These are phyloP conservation scores for Pythium apleroticum DNA, from an alignment of 352 stramenopile genomes.

Conservation along the genomic window DNA sequence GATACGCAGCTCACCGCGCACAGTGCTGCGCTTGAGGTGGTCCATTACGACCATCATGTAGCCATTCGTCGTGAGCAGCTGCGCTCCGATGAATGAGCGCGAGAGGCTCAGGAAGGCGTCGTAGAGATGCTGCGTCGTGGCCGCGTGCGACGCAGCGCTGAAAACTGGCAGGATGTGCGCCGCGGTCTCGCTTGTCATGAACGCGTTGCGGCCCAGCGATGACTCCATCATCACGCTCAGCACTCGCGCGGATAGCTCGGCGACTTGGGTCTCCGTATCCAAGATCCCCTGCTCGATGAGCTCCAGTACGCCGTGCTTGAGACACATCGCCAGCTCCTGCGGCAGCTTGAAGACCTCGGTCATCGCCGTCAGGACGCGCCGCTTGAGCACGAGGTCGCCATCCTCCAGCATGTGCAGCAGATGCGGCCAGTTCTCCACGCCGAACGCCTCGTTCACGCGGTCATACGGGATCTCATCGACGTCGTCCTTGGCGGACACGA, in stretches of 20 bases:
- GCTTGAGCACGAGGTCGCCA: constrained; percentile 47
- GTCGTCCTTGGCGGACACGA: constrained; percentile 51
- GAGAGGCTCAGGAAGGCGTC: constrained; percentile 46
- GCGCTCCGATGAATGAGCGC: constrained; percentile 44
- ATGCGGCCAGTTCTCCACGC: constrained; percentile 67
- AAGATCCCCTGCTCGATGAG: constrained; percentile 49
- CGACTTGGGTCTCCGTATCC: constrained; percentile 38
- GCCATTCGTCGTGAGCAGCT: constrained; percentile 41
- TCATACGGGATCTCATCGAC: constrained; percentile 57
- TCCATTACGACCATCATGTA: constrained; percentile 56
- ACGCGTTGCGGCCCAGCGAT: constrained; percentile 35
- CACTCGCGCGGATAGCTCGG: constrained; percentile 49
- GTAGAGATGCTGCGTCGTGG: constrained; percentile 49
- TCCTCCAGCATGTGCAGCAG: constrained; percentile 59
- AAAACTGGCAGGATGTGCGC: constrained; percentile 51
- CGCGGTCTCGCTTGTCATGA: constrained; percentile 43
- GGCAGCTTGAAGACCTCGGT: constrained; percentile 55
- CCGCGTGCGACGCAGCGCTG: constrained; percentile 24
- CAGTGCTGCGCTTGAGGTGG: constrained; percentile 41
- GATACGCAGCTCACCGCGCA: constrained; percentile 36
- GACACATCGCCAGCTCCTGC: constrained; percentile 59
- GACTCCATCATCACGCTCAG: constrained; percentile 58
- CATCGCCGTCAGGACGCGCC: constrained; percentile 52
- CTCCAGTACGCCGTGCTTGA: constrained; percentile 58
- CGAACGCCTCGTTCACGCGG: constrained; percentile 65